Percentiles rank a stretch among this genome's conserved stretches.
phyloP scores from a whole-genome alignment of 2,329 filamentous ascomycete species.

The Lojkania enalia region DNA sequence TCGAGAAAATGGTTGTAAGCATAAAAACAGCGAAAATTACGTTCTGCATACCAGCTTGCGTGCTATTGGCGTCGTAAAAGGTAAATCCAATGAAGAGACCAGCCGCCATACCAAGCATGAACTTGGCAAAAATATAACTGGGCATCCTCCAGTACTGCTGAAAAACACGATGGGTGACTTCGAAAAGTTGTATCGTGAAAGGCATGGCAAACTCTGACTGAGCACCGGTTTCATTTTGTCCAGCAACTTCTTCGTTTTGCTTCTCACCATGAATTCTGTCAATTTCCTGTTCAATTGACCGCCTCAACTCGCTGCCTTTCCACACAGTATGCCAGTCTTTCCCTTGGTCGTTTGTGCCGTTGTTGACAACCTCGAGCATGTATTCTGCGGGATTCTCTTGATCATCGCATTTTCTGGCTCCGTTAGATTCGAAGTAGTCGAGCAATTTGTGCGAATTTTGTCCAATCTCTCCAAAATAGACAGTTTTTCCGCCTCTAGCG shows the following conservation, averaged over 20 bases:
- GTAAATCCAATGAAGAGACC: constrained; percentile 18
- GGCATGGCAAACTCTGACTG: constrained; percentile 19
- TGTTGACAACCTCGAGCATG: constrained; percentile 62
- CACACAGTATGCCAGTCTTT: constrained; percentile 15
- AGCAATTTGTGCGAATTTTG: constrained; percentile 46
- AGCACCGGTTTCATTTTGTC: not conserved
- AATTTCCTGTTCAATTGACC: constrained; percentile 42
- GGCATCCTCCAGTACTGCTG: constrained; percentile 54
- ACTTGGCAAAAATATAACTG: constrained; percentile 45
- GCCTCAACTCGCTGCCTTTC: constrained; percentile 4
- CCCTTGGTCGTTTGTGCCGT: constrained; percentile 31
- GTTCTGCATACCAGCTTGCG: constrained; percentile 50
- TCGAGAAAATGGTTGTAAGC: constrained; percentile 48
- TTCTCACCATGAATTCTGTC: constrained; percentile 46
- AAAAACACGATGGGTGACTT: constrained; percentile 48
- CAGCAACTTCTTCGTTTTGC: constrained; percentile 24
- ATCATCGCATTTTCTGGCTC: constrained; percentile 61
- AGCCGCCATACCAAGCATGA: constrained; percentile 28
- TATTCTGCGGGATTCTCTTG: constrained; percentile 76
- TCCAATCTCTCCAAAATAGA: constrained; percentile 55
- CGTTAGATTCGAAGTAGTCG: constrained; percentile 64
- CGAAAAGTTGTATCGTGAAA: constrained; percentile 20
- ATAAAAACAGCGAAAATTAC: constrained; percentile 57
- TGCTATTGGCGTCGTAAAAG: constrained; percentile 40
- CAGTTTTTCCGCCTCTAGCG: constrained; percentile 49